These are phyloP conservation scores for Phytophthora sp. DNA, from an alignment of 352 stramenopile genomes.

Conservation along the genomic window DNA sequence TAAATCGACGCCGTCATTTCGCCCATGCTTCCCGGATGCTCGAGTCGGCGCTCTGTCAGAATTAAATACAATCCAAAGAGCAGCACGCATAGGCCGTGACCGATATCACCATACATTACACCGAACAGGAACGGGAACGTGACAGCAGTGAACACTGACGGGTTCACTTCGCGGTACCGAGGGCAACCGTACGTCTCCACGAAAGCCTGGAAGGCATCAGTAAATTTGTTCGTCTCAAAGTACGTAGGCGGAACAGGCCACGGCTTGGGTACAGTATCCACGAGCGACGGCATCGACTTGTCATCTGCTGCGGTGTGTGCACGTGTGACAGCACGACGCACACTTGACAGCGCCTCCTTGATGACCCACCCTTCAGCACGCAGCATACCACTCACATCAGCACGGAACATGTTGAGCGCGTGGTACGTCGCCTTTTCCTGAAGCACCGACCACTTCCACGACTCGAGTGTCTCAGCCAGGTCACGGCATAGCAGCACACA, in stretches of 20 bases:
- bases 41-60: conserved; percentile 91
- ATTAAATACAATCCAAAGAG: conserved; percentile 95
- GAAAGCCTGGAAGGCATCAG: conserved; percentile 97
- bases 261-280: conserved; percentile 94
- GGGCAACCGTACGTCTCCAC: conserved; percentile 99
- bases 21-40: conserved; percentile 78
- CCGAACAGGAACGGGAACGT: conserved; percentile 99
- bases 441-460: conserved; percentile 98
- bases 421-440: conserved; percentile 98
- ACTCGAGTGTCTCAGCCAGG: conserved; percentile 93
- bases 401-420: conserved; percentile 98
- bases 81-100: conserved; percentile 96
- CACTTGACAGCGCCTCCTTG: conserved; percentile 73
- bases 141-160: conserved; percentile 98
- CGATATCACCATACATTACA: conserved; percentile 99
- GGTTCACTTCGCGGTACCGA: conserved; percentile 98
- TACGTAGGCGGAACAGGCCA: conserved; percentile 98
- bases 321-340: conserved; percentile 89
- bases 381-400: conserved; percentile 97
- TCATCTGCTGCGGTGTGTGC: conserved; percentile 92
- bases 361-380: conserved; percentile 98
- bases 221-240: conserved; percentile 99
- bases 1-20: conserved; percentile 95
- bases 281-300: conserved; percentile 93
- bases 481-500: conserved; percentile 94